phyloP scores from a whole-genome alignment of 2,329 filamentous ascomycete species.

The Cladosporium sp. region DNA sequence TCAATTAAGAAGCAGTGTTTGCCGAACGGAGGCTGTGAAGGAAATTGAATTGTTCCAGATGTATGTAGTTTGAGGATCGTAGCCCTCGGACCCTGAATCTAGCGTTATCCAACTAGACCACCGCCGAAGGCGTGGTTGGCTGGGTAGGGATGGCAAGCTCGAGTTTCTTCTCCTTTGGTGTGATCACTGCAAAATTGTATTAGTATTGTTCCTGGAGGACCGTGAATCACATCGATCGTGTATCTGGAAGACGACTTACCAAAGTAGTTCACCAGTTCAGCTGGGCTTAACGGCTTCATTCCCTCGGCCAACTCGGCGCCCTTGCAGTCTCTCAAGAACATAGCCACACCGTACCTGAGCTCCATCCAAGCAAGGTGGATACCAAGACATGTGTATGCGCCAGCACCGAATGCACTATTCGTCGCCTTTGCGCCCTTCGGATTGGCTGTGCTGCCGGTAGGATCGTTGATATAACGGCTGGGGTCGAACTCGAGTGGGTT shows the following conservation, averaged over 20 bases:
- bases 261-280: slow-evolving; percentile 44
- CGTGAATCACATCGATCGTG: not conserved
- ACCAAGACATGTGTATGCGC: slow-evolving; percentile 65
- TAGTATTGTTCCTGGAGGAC: not conserved
- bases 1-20: too few relatives aligned
- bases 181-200: slow-evolving; percentile 30
- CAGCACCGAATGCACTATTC: slow-evolving; percentile 66
- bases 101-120: not conserved
- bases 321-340: slow-evolving; percentile 49
- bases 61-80: too few relatives aligned
- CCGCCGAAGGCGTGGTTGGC: slow-evolving; percentile 17
- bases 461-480: slow-evolving; percentile 33
- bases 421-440: slow-evolving; percentile 42
- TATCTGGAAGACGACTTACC: not conserved
- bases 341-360: slow-evolving; percentile 47
- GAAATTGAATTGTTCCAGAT: too few relatives aligned
- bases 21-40: too few relatives aligned
- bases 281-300: slow-evolving; percentile 34
- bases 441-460: slow-evolving; percentile 24
- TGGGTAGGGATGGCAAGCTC: slow-evolving; percentile 30
- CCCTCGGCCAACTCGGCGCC: slow-evolving; percentile 26
- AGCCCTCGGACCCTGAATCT: too few relatives aligned
- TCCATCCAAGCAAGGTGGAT: slow-evolving; percentile 63
- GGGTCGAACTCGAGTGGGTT: slow-evolving; percentile 19
- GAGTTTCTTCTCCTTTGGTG: slow-evolving; percentile 40